Evolutionary conservation across 768 basidiomycete species (phyloP).

Genomic region (Calocera cornea): DNA sequence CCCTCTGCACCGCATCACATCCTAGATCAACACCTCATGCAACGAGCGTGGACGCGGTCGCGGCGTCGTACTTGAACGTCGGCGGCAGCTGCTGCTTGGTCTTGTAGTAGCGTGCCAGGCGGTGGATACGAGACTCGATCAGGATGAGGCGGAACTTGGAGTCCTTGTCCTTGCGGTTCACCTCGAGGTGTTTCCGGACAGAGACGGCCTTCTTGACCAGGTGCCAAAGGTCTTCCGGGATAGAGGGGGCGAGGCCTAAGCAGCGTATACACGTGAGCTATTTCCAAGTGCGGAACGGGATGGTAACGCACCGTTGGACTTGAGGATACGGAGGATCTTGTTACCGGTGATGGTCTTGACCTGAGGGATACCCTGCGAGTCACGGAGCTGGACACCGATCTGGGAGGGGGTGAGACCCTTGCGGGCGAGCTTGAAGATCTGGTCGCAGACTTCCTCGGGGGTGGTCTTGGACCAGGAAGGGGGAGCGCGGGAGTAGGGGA

Average conservation of each 20-base stretch:
- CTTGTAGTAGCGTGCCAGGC: constrained; percentile 97
- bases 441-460: constrained; percentile 87
- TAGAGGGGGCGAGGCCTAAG: constrained; percentile 83
- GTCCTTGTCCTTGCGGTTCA: constrained; percentile 98
- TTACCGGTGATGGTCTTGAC: constrained; percentile 97
- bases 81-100: constrained; percentile 94
- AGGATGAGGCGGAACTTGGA: constrained; percentile 92
- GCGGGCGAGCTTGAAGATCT: constrained; percentile 92
- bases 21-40: constrained; percentile 35
- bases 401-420: constrained; percentile 96
- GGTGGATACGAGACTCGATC: constrained; percentile 98
- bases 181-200: constrained; percentile 96
- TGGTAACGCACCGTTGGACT: constrained; percentile 62
- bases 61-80: constrained; percentile 97
- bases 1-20: neutral
- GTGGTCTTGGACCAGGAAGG: constrained; percentile 96
- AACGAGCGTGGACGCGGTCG: constrained; percentile 83
- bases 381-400: constrained; percentile 95
- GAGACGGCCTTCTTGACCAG: constrained; percentile 99
- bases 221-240: constrained; percentile 99
- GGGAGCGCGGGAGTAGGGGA: constrained; percentile 90
- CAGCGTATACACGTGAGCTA: constrained; percentile 12
- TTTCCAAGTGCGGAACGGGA: constrained; percentile 19
- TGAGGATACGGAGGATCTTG: constrained; percentile 98
- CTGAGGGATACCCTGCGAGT: constrained; percentile 96